A percentile compares a stretch with the other conserved stretches of the same genome.
These are phyloP conservation scores for Cordyceps militaris DNA, from an alignment of 2,329 filamentous ascomycete genomes.

Conservation along the genomic window DNA sequence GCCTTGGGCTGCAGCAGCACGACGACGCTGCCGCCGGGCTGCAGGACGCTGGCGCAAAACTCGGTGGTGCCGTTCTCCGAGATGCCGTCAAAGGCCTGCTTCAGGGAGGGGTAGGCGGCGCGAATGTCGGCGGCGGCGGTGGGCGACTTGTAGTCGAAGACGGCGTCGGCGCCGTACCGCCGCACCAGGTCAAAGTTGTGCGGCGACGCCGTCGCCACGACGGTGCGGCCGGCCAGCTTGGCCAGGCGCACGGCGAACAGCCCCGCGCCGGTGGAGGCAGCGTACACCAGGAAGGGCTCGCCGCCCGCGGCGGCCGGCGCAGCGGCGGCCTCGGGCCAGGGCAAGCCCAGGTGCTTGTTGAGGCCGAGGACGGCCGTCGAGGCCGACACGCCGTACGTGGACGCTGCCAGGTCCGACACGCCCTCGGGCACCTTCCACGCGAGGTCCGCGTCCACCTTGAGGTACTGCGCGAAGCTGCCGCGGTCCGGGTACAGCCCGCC, in stretches of 20 bases:
- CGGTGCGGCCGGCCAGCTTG: conserved; percentile 34
- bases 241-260: conserved; percentile 40
- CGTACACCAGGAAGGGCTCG: conserved; percentile 36
- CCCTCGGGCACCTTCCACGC: conserved; percentile 21
- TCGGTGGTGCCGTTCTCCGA: conserved; percentile 24
- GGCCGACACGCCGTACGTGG: conserved; percentile 25
- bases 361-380: conserved; percentile 21
- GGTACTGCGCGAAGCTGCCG: conserved; percentile 24
- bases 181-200: conserved; percentile 36
- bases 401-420: conserved; percentile 17
- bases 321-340: conserved; percentile 8
- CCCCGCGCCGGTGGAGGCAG: conserved; percentile 41
- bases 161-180: conserved; percentile 34
- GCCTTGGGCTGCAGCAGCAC: conserved; percentile 20
- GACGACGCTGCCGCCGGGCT: conserved; percentile 23
- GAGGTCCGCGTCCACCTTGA: conserved; percentile 19
- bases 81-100: conserved; percentile 25
- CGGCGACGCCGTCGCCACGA: conserved; percentile 35
- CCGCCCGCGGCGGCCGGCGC: conserved; percentile 10
- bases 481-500: conserved; percentile 20
- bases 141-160: conserved; percentile 34
- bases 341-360: conserved; percentile 20
- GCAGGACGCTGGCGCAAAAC: conserved; percentile 22
- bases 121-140: conserved; percentile 16
- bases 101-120: conserved; percentile 21